These are phyloP conservation scores for Carex pumila DNA, from an alignment of 176 grass and related monocot species.

Conservation along the genomic window DNA sequence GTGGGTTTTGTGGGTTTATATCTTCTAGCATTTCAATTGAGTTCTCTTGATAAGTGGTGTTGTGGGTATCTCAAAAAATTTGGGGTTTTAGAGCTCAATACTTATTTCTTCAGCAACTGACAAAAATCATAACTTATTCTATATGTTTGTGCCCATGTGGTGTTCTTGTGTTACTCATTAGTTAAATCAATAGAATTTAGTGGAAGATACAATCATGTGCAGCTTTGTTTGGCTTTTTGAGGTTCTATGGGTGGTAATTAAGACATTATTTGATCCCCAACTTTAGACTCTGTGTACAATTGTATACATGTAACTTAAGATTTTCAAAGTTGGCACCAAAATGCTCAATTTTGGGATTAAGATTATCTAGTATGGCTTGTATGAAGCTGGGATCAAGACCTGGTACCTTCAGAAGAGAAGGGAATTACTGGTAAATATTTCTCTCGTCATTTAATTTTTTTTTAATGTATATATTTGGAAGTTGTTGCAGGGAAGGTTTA, in stretches of 20 bases:
- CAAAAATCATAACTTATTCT: neutral
- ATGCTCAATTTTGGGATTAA: conserved; percentile 9
- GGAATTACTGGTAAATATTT: conserved; percentile 53
- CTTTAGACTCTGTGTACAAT: neutral
- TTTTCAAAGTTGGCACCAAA: neutral
- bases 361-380: conserved; percentile 36
- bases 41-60: neutral
- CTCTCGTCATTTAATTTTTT: neutral
- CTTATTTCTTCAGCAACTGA: neutral
- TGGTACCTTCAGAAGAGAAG: conserved; percentile 64
- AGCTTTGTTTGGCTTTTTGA: conserved; percentile 52
- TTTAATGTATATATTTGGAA: conserved; percentile 9
- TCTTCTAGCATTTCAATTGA: neutral
- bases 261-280: conserved; percentile 12
- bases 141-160: neutral
- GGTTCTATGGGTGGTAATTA: conserved; percentile 37
- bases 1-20: neutral
- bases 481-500: neutral
- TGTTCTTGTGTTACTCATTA: neutral
- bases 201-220: conserved; percentile 23
- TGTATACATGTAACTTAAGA: neutral
- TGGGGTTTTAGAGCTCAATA: neutral
- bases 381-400: conserved; percentile 65
- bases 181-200: neutral
- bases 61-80: neutral